phyloP scores from a whole-genome alignment of 306 rosid genomes.

The Prunus armeniaca region DNA sequence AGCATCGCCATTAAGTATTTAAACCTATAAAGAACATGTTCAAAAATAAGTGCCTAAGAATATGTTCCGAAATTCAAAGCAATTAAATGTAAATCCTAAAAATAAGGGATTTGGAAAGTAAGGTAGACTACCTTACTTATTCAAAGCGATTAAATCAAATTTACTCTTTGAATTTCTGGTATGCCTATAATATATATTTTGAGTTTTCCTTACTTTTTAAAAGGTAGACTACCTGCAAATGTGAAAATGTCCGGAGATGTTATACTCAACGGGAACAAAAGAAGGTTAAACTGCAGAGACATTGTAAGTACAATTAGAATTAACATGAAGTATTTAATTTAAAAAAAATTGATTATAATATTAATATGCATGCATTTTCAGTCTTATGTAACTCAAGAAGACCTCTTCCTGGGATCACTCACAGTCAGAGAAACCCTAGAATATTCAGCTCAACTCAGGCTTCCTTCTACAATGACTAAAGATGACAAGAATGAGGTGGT shows the following conservation, averaged over 20 bases:
- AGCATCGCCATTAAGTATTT: too few species aligned
- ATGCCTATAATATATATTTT: background rate
- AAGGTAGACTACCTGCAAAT: conserved; percentile 21
- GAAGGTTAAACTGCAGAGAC: conserved; percentile 6
- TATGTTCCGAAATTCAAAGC: too few species aligned
- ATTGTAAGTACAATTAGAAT: conserved; percentile 13
- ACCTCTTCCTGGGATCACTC: conserved; percentile 25
- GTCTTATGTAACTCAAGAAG: conserved; percentile 29
- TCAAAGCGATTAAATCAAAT: too few species aligned
- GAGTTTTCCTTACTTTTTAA: background rate
- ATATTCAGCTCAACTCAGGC: conserved; percentile 20
- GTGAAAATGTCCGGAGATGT: conserved; percentile 20
- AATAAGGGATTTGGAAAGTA: too few species aligned
- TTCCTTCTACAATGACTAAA: conserved; percentile 7
- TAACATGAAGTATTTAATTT: too few species aligned
- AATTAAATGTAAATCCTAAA: too few species aligned
- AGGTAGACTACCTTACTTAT: too few species aligned
- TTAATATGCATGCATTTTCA: background rate
- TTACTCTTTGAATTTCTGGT: background rate
- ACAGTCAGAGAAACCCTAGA: conserved; percentile 23
- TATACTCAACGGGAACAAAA: conserved; percentile 7
- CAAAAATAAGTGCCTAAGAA: too few species aligned
- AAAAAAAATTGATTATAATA: too few species aligned
- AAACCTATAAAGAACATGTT: too few species aligned
- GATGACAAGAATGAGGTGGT: conserved; percentile 12